Evolutionary conservation across 169 alveolate species (phyloP).

Genomic region (Babesia caballi): DNA sequence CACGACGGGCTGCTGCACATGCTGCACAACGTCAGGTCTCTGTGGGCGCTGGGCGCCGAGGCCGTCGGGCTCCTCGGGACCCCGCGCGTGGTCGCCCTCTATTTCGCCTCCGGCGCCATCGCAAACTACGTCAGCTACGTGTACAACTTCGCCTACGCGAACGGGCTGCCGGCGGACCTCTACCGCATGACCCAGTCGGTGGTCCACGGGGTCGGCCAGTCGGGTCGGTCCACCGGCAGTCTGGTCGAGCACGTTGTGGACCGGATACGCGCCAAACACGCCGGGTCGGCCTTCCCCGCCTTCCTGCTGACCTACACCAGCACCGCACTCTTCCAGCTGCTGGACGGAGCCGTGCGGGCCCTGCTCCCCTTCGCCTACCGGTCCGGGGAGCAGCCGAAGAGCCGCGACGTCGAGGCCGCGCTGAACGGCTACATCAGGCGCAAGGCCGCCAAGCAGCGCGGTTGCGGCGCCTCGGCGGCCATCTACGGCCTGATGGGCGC

Average conservation of each 20-base stretch:
- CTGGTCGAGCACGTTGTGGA: constrained; percentile 38
- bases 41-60: constrained; percentile 39
- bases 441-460: neutral
- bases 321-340: constrained; percentile 14
- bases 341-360: neutral
- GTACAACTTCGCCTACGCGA: constrained; percentile 48
- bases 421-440: constrained; percentile 5
- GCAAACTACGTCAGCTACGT: constrained; percentile 63
- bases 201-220: constrained; percentile 22
- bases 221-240: constrained; percentile 16
- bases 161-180: constrained; percentile 61
- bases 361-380: neutral
- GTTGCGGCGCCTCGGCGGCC: constrained; percentile 63
- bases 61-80: constrained; percentile 37
- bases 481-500: constrained; percentile 66
- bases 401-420: neutral
- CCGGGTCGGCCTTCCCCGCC: constrained; percentile 5
- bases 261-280: constrained; percentile 21
- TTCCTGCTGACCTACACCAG: constrained; percentile 25
- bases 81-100: constrained; percentile 8
- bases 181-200: constrained; percentile 18
- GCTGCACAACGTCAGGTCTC: constrained; percentile 41
- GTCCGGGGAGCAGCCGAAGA: neutral
- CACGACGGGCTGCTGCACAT: constrained; percentile 54
- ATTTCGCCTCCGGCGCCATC: constrained; percentile 40